Evolutionary conservation across 2,329 filamentous ascomycete genomes (phyloP).

Genomic region (Aureobasidium mangrovei): DNA sequence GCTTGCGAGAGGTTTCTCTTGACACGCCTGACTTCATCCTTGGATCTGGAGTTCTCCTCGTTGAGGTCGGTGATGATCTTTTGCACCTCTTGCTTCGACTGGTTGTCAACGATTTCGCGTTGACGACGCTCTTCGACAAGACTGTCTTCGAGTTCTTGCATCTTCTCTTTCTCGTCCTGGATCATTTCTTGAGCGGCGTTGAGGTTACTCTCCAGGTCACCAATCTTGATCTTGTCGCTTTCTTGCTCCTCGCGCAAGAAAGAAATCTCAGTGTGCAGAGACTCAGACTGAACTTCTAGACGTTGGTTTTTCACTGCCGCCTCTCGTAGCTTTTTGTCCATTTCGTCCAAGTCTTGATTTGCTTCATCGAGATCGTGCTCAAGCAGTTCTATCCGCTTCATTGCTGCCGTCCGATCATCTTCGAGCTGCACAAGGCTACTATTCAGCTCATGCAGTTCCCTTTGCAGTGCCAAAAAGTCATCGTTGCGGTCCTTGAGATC

Average conservation of each 20-base stretch:
- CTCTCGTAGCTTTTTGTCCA: slow-evolving; percentile 77
- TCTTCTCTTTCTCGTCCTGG: slow-evolving; percentile 72
- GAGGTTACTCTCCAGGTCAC: slow-evolving; percentile 77
- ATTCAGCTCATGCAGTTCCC: slow-evolving; percentile 86
- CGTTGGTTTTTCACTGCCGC: slow-evolving; percentile 80
- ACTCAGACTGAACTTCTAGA: slow-evolving; percentile 84
- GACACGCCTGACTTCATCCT: slow-evolving; percentile 75
- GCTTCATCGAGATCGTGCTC: slow-evolving; percentile 75
- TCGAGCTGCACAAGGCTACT: slow-evolving; percentile 80
- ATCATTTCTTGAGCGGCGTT: slow-evolving; percentile 69
- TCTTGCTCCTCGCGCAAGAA: slow-evolving; percentile 97
- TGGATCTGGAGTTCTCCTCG: slow-evolving; percentile 66
- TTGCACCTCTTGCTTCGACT: slow-evolving; percentile 92
- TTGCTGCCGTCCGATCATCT: slow-evolving; percentile 75
- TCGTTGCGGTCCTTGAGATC: slow-evolving; percentile 71
- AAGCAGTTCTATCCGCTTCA: slow-evolving; percentile 69
- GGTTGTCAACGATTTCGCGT: slow-evolving; percentile 73
- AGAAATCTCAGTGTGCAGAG: slow-evolving; percentile 81
- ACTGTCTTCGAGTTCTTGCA: slow-evolving; percentile 47
- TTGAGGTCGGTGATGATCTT: slow-evolving; percentile 90
- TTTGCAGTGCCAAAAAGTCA: slow-evolving; percentile 83
- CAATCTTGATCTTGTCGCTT: slow-evolving; percentile 94
- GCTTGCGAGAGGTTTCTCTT: slow-evolving; percentile 74
- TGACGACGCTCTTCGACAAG: slow-evolving; percentile 74
- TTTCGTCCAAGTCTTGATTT: slow-evolving; percentile 75